Base-by-base conservation (phyloP, 2,329 filamentous ascomycete genomes). In the Trichophyton benhamiae region DNA sequence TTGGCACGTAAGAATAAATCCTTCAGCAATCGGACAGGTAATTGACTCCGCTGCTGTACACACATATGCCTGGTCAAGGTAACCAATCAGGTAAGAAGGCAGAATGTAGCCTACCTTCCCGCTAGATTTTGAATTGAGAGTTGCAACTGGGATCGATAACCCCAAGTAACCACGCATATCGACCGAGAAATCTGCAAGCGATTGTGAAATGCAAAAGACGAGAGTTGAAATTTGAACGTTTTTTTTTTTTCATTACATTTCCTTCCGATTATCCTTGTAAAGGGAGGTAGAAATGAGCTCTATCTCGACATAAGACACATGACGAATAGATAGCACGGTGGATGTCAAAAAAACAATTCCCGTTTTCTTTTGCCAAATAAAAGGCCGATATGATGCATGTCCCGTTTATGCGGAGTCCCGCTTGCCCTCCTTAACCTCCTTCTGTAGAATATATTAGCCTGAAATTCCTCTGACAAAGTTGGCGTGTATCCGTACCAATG, bases 401-500 rank as follows among this genome's bases (percentile, higher is more conserved):
- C 74, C 72, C 71, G 71, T 77, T 82, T 85, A 96, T 81, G 88
- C 91, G 71, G 84, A 79, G 76, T 95, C 89, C 70, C 90, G 86
- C 87, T 94, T 95, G 80, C 91, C 92, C 81, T 96, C 91, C 84
- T 88, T 91, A 74, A 91, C 84, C 84, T 96, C 94, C 85, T 97
- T 99, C 92, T 95, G 78, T 78, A 71, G 60, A 57, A 66, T 60
- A 63, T 67, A 71, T 78, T 70, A 77, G 75, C 66, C 55, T 27
- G n/a, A 17, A 30, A 22, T 33, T 58, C 17, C 6, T 7, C 7
- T 53, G 20, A 33, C 3, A 30, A 5, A 27, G 13, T 8, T 25
- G 49, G 44, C 41, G 58, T 64, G 17, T 52, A 67, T 83, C 33
- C 88, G 75, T 87, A 97, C 92, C 83, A 99, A 82, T 77, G 94